Percentiles rank a stretch among this genome's conserved stretches.
phyloP scores from a whole-genome alignment of 2,329 filamentous ascomycete genomes.

The Penicillium sp. region DNA sequence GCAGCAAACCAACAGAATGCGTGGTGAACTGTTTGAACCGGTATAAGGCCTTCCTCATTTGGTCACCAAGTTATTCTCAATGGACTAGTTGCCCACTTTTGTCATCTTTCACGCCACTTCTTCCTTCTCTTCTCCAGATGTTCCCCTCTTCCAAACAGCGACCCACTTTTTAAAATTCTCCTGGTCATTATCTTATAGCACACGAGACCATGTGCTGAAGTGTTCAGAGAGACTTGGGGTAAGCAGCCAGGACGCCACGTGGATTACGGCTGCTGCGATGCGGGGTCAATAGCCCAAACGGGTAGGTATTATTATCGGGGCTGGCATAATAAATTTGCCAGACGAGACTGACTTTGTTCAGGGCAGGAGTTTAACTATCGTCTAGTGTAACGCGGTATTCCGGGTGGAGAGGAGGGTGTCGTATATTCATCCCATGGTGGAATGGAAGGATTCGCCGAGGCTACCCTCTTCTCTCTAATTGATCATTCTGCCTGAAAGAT shows the following conservation, averaged over 20 bases:
- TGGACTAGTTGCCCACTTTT: too few relatives aligned
- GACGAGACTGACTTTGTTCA: neutral
- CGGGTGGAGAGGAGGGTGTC: neutral
- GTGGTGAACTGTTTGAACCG: neutral
- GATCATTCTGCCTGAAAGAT: neutral
- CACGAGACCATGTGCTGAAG: too few relatives aligned
- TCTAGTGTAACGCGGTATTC: neutral
- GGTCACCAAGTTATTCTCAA: neutral
- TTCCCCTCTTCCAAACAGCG: neutral
- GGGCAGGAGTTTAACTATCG: neutral
- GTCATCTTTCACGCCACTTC: neutral
- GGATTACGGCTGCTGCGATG: neutral
- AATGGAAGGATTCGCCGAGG: neutral
- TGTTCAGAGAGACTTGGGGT: neutral
- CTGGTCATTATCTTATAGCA: neutral
- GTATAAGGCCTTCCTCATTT: neutral
- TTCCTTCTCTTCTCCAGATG: neutral
- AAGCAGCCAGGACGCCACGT: conserved; percentile 4
- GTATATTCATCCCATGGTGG: neutral
- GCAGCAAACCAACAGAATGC: neutral
- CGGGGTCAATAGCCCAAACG: conserved; percentile 11
- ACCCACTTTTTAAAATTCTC: neutral
- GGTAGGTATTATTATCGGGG: conserved; percentile 14
- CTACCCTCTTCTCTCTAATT: neutral
- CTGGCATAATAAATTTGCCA: neutral